These are phyloP conservation scores for Yamadazyma phyllophila DNA, from an alignment of 805 yeast species.

Conservation along the genomic window DNA sequence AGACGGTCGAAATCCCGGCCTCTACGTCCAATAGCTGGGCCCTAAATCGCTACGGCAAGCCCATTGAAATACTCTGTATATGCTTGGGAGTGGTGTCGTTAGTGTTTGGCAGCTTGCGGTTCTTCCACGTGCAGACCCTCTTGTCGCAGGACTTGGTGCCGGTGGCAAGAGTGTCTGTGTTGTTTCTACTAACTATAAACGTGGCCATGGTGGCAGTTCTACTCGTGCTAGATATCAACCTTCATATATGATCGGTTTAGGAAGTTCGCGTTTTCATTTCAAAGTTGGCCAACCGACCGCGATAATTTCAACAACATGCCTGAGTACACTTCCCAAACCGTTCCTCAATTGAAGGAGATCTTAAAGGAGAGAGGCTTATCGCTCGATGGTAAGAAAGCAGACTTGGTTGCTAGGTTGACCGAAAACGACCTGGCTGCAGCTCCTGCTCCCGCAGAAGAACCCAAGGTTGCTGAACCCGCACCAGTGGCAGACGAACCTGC, in stretches of 20 bases:
- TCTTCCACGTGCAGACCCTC: conserved; percentile 23
- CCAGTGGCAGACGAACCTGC: background rate
- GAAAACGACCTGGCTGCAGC: conserved; percentile 45
- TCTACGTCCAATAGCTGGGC: background rate
- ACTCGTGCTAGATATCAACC: conserved; percentile 19
- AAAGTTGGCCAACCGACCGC: conserved; percentile 1
- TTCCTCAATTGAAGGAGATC: conserved; percentile 78
- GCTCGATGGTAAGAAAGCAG: conserved; percentile 77
- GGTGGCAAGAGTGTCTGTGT: conserved; percentile 20
- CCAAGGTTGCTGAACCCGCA: conserved; percentile 1
- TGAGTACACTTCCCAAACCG: conserved; percentile 65
- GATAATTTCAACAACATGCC: conserved; percentile 34
- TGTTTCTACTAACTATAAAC: conserved; percentile 18
- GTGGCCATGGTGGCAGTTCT: conserved; percentile 19
- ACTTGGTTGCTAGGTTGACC: conserved; percentile 61
- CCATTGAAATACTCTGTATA: conserved; percentile 18
- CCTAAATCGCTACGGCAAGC: conserved; percentile 15
- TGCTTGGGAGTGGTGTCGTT: conserved; percentile 17
- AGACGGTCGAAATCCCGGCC: conserved; percentile 1
- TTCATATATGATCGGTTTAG: conserved; percentile 2
- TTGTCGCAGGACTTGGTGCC: conserved; percentile 23
- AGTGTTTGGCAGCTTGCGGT: conserved; percentile 23
- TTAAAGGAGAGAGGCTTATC: conserved; percentile 68
- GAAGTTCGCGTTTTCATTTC: background rate
- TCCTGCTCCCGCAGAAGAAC: conserved; percentile 15